Base-by-base conservation (phyloP, 2,329 filamentous ascomycete species). In the Ophioceras dolichostomum region DNA sequence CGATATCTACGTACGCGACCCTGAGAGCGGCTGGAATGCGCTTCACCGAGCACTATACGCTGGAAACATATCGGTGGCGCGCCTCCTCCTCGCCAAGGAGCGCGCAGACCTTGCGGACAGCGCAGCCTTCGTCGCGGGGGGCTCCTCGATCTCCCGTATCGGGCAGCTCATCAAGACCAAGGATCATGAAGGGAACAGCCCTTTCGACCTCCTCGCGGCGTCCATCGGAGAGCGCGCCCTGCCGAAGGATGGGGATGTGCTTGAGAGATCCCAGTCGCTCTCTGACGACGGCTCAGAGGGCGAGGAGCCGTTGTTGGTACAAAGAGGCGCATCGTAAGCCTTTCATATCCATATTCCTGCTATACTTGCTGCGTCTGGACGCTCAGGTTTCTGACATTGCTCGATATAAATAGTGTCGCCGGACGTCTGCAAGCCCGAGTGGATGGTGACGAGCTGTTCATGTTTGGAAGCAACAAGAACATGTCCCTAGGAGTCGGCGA, bases 401-500 rank as follows among this genome's bases (percentile, higher is more conserved):
- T 3, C 22, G n/a, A n/a, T n/a, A 32, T 12, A 26, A 26, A 26
- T 32, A 49, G 35, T 21, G 45, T 30, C 32, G 37, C 37, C 20
- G 38, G 34, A 13, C 38, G 36, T 19, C 43, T 45, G 19, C 49
- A 51, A 18, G 40, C 35, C 4, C 40, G 43, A 1, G 40, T 44
- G 3, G 44, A 50, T 20, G 89, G 86, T 8, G 85, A 94, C 49
- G 91, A 98, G 52, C 64, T 95, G 1, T 96, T 86, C 50, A 81
- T 86, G 1, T 95, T 96, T 58, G 91, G 91, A 35, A 96, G 88
- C 59, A 98, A 95, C 60, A 93, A 91, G 52, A 98, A 98, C 48
- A 61, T 94, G 9, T 91, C 84, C 0, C 71, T 98, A 17, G 91
- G 91, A 2, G 80, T 96, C 42, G 88, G 88, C n/a, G 88, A 98